A percentile compares a stretch with the other conserved stretches of the same genome.
These are phyloP conservation scores for Termitomyces eurrhizus DNA, from an alignment of 768 basidiomycete species.

Conservation along the genomic window DNA sequence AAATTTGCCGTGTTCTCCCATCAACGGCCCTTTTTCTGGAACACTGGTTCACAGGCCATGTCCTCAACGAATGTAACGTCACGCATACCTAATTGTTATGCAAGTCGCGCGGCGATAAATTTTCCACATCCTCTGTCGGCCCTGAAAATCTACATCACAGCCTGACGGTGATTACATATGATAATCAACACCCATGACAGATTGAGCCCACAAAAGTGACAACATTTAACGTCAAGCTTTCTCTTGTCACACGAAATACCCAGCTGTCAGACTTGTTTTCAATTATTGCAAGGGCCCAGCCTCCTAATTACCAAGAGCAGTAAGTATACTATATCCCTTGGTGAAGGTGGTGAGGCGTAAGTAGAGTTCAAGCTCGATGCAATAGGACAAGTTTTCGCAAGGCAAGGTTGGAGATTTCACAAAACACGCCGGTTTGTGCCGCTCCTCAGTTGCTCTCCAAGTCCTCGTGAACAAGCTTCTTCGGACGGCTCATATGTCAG, in stretches of 20 bases:
- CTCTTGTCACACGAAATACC: not conserved
- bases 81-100: not conserved
- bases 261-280: not conserved
- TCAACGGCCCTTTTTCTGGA: not conserved
- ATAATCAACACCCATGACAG: not conserved
- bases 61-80: not conserved
- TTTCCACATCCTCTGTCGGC: conserved; percentile 11
- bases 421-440: not conserved
- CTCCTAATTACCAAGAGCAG: not conserved
- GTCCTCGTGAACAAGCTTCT: conserved; percentile 5
- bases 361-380: not conserved
- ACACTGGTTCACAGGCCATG: not conserved
- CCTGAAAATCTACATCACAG: conserved; percentile 13
- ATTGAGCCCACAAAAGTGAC: not conserved
- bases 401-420: not conserved
- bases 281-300: not conserved
- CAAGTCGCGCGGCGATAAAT: not conserved
- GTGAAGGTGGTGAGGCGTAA: not conserved
- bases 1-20: conserved; percentile 8
- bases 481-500: conserved; percentile 1
- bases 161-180: not conserved
- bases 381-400: not conserved
- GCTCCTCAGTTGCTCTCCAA: not conserved
- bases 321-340: too few relatives aligned
- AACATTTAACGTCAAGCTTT: not conserved